A percentile compares a stretch with the other conserved stretches of the same genome.
These are phyloP conservation scores for Tetrapisispora nanseiensis DNA, from an alignment of 805 yeast genomes.

Conservation along the genomic window DNA sequence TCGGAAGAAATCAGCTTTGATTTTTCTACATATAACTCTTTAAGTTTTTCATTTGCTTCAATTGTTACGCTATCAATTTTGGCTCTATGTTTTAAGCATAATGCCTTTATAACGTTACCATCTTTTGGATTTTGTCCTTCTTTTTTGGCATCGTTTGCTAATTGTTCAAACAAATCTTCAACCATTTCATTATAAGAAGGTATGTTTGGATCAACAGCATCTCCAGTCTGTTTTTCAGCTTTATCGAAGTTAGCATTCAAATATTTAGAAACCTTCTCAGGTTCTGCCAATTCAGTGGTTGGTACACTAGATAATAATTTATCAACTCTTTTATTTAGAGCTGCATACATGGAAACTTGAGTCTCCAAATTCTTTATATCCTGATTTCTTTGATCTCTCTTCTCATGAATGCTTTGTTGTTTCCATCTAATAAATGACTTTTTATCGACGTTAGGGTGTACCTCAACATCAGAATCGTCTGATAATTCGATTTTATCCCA, in stretches of 20 bases:
- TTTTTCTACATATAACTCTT: conserved; percentile 60
- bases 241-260: conserved; percentile 47
- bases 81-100: conserved; percentile 47
- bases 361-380: conserved; percentile 68
- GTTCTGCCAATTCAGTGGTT: conserved; percentile 30
- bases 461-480: conserved; percentile 95
- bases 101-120: conserved; percentile 32
- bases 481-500: conserved; percentile 96
- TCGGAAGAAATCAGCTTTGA: conserved; percentile 73
- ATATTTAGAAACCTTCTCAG: conserved; percentile 31
- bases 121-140: conserved; percentile 35
- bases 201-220: conserved; percentile 36
- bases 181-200: conserved; percentile 85
- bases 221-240: conserved; percentile 42
- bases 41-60: conserved; percentile 57
- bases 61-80: conserved; percentile 60
- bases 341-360: conserved; percentile 72
- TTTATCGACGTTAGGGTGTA: conserved; percentile 96
- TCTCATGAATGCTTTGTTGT: conserved; percentile 93
- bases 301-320: conserved; percentile 38
- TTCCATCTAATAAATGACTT: conserved; percentile 89
- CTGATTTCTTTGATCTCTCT: conserved; percentile 68
- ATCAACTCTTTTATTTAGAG: conserved; percentile 66
- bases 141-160: conserved; percentile 48
- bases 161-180: conserved; percentile 75